Conservation (phyloP, 129 eudicot genomes). For the Chrysanthemum lavandulifolium region DNA sequence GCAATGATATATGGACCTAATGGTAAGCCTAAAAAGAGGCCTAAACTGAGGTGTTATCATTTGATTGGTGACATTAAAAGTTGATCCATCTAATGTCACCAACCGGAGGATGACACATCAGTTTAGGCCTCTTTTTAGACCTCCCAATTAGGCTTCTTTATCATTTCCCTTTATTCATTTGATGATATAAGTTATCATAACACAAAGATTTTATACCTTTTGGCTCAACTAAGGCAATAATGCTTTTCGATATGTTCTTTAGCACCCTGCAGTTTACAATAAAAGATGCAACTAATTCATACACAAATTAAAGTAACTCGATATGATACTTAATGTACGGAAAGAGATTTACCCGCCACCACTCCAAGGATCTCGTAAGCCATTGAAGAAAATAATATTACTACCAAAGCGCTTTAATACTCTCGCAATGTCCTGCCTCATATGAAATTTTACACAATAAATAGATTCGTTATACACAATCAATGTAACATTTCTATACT, state of each 20-base stretch:
- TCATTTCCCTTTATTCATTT: too few relatives aligned
- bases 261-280: conserved; percentile 48
- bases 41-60: too few relatives aligned
- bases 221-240: conserved; percentile 74
- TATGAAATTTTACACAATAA: neutral
- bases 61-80: too few relatives aligned
- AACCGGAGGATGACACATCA: too few relatives aligned
- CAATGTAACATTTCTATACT: neutral
- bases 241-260: conserved; percentile 55
- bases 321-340: neutral
- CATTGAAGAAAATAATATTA: conserved; percentile 88
- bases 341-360: conserved; percentile 76
- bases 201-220: conserved; percentile 45
- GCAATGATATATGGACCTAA: too few relatives aligned
- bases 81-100: too few relatives aligned
- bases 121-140: too few relatives aligned
- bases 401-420: conserved; percentile 70
- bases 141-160: too few relatives aligned
- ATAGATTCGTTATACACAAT: neutral
- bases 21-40: too few relatives aligned
- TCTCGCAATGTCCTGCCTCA: conserved; percentile 55
- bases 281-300: neutral
- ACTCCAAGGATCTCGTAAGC: conserved; percentile 96
- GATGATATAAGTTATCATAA: neutral
- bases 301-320: neutral